Percentiles rank a stretch among this genome's conserved stretches.
Evolutionary conservation across 768 basidiomycete species (phyloP).

Genomic region (Porphyrellus cyaneotinctus): DNA sequence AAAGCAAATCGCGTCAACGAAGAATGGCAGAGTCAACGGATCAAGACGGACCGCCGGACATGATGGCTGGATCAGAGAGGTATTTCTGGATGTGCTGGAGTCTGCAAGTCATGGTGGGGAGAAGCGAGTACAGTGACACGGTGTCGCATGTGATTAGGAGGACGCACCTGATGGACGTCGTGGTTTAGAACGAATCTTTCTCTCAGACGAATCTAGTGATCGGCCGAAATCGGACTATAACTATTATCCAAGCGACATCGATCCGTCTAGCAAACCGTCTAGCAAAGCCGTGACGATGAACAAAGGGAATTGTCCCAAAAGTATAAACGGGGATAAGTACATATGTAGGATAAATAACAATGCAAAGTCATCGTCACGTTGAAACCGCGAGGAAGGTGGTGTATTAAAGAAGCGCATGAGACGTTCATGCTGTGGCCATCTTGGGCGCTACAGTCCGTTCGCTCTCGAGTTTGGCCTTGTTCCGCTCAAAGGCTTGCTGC

Average conservation of each 20-base stretch:
- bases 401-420: conserved; percentile 3
- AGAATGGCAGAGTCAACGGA: conserved; percentile 1
- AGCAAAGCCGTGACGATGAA: conserved; percentile 9
- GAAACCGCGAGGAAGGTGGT: conserved; percentile 11
- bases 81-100: conserved; percentile 58
- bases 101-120: conserved; percentile 49
- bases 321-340: conserved; percentile 3
- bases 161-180: neutral
- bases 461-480: conserved; percentile 83
- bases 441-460: conserved; percentile 85
- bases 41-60: conserved; percentile 51
- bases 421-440: conserved; percentile 69
- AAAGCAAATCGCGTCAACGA: neutral
- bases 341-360: conserved; percentile 28
- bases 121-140: neutral
- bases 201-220: neutral
- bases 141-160: conserved; percentile 20
- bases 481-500: conserved; percentile 82
- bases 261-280: conserved; percentile 14
- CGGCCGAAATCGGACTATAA: conserved; percentile 9
- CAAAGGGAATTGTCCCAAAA: conserved; percentile 5
- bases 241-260: conserved; percentile 15
- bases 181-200: neutral
- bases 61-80: conserved; percentile 38
- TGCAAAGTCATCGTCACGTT: conserved; percentile 23